phyloP scores from a whole-genome alignment of 495 filamentous ascomycete species.

The Evansstolkia leycettana region DNA sequence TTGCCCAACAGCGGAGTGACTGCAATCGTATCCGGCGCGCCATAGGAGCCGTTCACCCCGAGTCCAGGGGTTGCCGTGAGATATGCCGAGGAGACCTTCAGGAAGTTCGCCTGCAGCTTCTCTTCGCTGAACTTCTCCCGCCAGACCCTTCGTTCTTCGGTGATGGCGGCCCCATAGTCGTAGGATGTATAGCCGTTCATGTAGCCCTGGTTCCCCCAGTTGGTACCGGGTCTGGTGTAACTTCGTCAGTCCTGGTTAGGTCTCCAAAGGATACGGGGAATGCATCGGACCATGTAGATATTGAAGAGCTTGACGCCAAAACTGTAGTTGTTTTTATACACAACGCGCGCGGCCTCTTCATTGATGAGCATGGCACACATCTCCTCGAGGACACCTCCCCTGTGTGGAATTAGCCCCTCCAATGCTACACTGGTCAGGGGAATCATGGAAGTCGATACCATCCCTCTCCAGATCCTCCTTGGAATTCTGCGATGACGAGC shows the following conservation, averaged over 20 bases:
- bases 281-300: conserved; percentile 53
- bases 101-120: conserved; percentile 63
- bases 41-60: conserved; percentile 35
- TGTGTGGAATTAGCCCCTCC: too few relatives aligned
- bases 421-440: too few relatives aligned
- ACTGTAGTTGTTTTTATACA: conserved; percentile 68
- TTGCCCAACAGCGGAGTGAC: conserved; percentile 51
- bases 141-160: conserved; percentile 50
- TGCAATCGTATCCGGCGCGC: conserved; percentile 34
- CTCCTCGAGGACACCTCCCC: conserved; percentile 51
- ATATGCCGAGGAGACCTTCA: conserved; percentile 55
- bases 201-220: conserved; percentile 73
- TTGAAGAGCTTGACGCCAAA: conserved; percentile 50
- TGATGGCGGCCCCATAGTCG: conserved; percentile 57
- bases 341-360: conserved; percentile 60
- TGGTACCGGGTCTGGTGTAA: too few relatives aligned
- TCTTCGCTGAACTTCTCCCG: conserved; percentile 72
- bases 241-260: too few relatives aligned
- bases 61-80: conserved; percentile 39
- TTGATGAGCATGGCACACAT: conserved; percentile 52
- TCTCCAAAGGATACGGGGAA: too few relatives aligned
- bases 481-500: too few relatives aligned
- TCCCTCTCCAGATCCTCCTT: too few relatives aligned
- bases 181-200: conserved; percentile 64
- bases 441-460: too few relatives aligned